Base-by-base conservation (phyloP, 2,329 filamentous ascomycete genomes). In the Verticillium dahliae region DNA sequence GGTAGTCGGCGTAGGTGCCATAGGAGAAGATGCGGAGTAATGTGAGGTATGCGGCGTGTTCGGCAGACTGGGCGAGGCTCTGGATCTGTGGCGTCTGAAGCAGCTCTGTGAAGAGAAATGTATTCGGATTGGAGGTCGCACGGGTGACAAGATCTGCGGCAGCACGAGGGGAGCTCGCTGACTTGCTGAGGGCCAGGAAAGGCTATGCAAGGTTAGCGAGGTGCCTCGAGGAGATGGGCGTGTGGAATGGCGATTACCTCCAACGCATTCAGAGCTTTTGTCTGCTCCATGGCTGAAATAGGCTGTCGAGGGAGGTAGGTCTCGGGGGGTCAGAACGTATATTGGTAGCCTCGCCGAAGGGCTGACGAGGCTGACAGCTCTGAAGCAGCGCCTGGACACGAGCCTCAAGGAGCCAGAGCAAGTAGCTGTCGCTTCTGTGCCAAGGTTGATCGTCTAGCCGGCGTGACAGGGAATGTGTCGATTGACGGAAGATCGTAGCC, bases 71-170 rank as follows among this genome's bases (percentile, higher is more conserved):
- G 45, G 80, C 80, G 55, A 98, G 86, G 13, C 85, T 82, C 75
- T 95, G 90, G 67, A 98, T 87, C 68, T 91, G 87, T 0, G 90
- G 86, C 1, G 88, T 87, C 69, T 90, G 84, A 41, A 99, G 87
- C n/a, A 99, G 88, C 78, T 98, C 94, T 67, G 90, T 86, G 79
- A 99, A 99, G 76, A 98, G 84, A 75, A 89, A 99, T 66, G 93
- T 96, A 75, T 92, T 91, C 34, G 90, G 87, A 61, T 88, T 88
- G n/a, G 92, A 92, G 58, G 92, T 98, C 64, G 93, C 95, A 76
- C 92, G 91, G 55, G 83, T 86, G 73, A 98, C 85, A 60, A 98
- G 85, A 73, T 97, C 92, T 70, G 90, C 89, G 52, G 93, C 90
- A 62, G 92, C 91, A 68, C 90, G 89, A 50, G 92, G 89, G 11